Base-by-base conservation (phyloP, 768 basidiomycete genomes). In the Hypholoma sublateritium region DNA sequence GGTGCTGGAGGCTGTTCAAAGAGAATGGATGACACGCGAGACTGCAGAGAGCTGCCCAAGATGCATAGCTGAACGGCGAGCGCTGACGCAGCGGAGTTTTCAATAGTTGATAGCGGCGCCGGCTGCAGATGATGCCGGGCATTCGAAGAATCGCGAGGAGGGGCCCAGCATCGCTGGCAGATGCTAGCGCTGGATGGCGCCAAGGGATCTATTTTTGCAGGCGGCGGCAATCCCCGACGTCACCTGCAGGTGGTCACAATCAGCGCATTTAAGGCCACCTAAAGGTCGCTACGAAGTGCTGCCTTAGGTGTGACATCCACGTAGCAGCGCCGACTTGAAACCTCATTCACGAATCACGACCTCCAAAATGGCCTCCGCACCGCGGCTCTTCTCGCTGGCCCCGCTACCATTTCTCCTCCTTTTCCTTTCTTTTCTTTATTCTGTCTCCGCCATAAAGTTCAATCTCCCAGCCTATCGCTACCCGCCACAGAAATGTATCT, bases 401-500 rank as follows among this genome's bases (percentile, higher is more conserved):
- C 43, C 59, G 59, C 59, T 67, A 65, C 61, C 58, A 56, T 47
- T 71, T 57, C 28, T 68, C 37, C 34, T 66, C 56, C 60, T 70
- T 57, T 57, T 69, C 57, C 62, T 67, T 57, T 56, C 69, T 35
- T 50, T 73, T 36, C 63, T 77, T 14, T 64, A 75, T 37, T 60
- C 68, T 16, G 61, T 65, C 16, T 64, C 69, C 4, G 92, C 91
- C 49, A 91, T 99, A 75, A 98, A 98, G 74, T 97, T 98, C 72
- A 69, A 80, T 36, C 77, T 97, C 21, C 82, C 74, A 32, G 86
- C 94, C 0, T 80, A 80, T 59, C 84, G 85, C 59, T 83, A 88
- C 62, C 95, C 96, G 0, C 74, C 79, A 24, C 67, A 82, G 61
- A 95, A 93, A 73, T 98, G 96, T 73, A 88, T 98, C 55, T 99